Percentiles rank a stretch among this genome's conserved stretches.
Conservation (phyloP, 495 filamentous ascomycete species). For the Aspergillus incahuasiensis region DNA sequence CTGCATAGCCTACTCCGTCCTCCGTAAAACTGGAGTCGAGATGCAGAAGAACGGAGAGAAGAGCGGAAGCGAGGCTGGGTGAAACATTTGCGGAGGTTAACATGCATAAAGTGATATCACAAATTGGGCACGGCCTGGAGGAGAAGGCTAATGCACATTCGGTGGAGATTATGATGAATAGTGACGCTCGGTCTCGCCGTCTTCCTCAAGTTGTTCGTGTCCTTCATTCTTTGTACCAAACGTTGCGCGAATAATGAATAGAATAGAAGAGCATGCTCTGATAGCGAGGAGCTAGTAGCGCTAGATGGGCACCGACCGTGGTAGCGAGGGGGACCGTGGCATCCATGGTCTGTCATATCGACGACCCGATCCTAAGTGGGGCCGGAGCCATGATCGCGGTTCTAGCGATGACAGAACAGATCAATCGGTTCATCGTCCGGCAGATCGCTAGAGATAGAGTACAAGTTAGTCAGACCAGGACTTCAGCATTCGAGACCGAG, state of each 20-base stretch:
- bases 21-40: no score
- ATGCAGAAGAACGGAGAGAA: no score
- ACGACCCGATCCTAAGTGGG: background rate
- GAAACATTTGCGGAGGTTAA: no score
- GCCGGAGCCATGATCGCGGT: background rate
- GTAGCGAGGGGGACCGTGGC: background rate
- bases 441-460: no score
- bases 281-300: background rate
- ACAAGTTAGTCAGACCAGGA: no score
- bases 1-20: no score
- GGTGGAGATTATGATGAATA: background rate
- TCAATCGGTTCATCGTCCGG: background rate
- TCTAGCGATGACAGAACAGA: background rate
- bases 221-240: no score
- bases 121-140: background rate
- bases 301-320: background rate
- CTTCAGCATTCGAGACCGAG: no score
- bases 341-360: background rate
- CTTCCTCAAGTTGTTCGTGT: no score
- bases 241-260: no score
- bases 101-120: no score
- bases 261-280: background rate
- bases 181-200: background rate
- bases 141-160: background rate
- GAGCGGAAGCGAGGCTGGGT: no score